A percentile compares a stretch with the other conserved stretches of the same genome.
Evolutionary conservation across 1,139 yeast genomes (phyloP).

Genomic region (Pichia sp.): DNA sequence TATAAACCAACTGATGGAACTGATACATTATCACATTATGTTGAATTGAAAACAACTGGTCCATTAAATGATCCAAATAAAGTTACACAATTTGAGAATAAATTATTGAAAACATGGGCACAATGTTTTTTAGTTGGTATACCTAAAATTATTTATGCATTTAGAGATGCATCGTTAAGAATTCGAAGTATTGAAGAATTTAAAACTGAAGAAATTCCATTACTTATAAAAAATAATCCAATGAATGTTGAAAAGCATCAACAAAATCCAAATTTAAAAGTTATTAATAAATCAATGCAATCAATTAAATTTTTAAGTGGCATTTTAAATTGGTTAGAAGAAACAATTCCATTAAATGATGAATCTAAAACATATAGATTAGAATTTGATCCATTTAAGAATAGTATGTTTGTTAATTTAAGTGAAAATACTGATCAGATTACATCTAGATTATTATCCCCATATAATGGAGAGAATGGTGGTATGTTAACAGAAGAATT

Average conservation of each 20-base stretch:
- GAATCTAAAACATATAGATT: conserved; percentile 41
- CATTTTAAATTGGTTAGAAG: conserved; percentile 67
- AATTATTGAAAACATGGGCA: conserved; percentile 79
- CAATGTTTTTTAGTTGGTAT: conserved; percentile 87
- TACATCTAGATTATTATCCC: conserved; percentile 23
- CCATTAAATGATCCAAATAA: conserved; percentile 47
- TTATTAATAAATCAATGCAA: conserved; percentile 55
- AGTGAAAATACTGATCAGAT: conserved; percentile 25
- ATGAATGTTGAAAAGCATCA: conserved; percentile 24
- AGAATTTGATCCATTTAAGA: conserved; percentile 34
- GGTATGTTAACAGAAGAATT: conserved; percentile 49
- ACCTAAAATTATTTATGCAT: conserved; percentile 73
- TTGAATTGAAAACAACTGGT: conserved; percentile 73
- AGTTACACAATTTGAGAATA: conserved; percentile 60
- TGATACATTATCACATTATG: conserved; percentile 63
- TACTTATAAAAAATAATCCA: conserved; percentile 43
- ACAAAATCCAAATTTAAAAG: conserved; percentile 22
- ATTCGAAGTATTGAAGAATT: conserved; percentile 67
- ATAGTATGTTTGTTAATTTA: conserved; percentile 35
- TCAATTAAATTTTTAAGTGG: conserved; percentile 85
- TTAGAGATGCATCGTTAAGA: conserved; percentile 64
- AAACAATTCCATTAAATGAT: conserved; percentile 50
- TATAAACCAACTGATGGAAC: conserved; percentile 51
- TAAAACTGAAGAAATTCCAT: conserved; percentile 72
- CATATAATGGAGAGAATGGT: conserved; percentile 29